Evolutionary conservation across 495 filamentous ascomycete species (phyloP), one percentile per base, ranked within the genome.

Genomic region (Saxispiralis lemnorum): DNA sequence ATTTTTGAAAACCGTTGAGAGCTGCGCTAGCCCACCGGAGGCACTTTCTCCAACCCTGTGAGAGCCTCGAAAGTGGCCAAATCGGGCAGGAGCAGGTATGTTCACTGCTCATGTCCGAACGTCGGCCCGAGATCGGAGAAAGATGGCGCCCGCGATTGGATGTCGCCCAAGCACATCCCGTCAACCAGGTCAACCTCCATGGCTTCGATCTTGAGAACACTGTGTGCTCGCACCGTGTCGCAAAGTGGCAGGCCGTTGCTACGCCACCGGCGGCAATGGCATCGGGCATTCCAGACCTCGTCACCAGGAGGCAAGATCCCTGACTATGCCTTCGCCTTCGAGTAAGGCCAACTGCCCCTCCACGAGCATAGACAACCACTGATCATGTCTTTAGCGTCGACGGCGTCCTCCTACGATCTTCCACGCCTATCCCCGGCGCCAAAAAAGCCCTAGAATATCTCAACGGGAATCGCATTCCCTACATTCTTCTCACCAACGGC

Each of bases 331-430:
- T 89, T 92, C 63, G 82, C 79, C 13, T 86, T 92, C 56, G 83
- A 92, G 81, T 86, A 70, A 45, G 11, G 15, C 51, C 47, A 7
- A 46, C 36, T 33, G 41, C 43, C 45, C 39, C 54, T 15, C 15
- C 4, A 14, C 2, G 31, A 14, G 9, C 19, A 11, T 19, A 7
- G 19, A 38, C 20, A 16, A 19, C 36, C 16, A 18, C 41, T 48
- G 20, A 6, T 14, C 5, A 5, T 28, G 5, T 17, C 36, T 14
- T 6, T 19, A 93, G 85, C 59, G 93, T 96, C 55, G 89, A 99
- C 58, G 92, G 92, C 47, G 92, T 99, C 19, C 78, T 99, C 15
- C 69, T 94, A n/a, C 84, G 86, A 56, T 76, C 78, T 49, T 74
- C 79, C 0, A 73, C 72, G 42, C 78, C 86, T 7, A 75, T 93